Conservation (phyloP, 192 early-diverging fungal genomes). For the Helicostylum pulchrum region DNA sequence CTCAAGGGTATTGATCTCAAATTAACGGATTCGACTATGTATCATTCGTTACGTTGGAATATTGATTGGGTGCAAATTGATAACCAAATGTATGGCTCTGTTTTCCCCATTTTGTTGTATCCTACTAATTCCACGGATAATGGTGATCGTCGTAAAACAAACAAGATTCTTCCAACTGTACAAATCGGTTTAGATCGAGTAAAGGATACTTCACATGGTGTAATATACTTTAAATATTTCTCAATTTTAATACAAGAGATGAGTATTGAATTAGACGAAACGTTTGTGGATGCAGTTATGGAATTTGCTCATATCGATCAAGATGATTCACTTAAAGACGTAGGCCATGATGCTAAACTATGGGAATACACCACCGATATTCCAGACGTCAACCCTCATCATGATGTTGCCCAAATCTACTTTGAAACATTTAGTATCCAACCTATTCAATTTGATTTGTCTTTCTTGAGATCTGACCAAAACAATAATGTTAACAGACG, state of each 20-base stretch:
- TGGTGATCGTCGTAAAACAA: constrained; percentile 43
- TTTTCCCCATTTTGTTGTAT: constrained; percentile 92
- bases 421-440: constrained; percentile 94
- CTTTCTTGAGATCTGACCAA: constrained; percentile 82
- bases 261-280: constrained; percentile 92
- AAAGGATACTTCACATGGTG: constrained; percentile 93
- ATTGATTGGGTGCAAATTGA: constrained; percentile 96
- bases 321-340: constrained; percentile 50
- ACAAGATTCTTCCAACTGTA: constrained; percentile 52
- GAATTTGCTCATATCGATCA: constrained; percentile 85
- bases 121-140: constrained; percentile 84
- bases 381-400: constrained; percentile 65
- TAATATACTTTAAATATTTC: constrained; percentile 94
- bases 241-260: constrained; percentile 90
- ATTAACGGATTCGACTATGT: constrained; percentile 77
- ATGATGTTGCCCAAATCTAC: constrained; percentile 76
- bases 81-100: constrained; percentile 86
- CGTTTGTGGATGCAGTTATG: constrained; percentile 80
- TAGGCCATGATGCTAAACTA: constrained; percentile 23
- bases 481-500: constrained; percentile 56
- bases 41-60: constrained; percentile 72
- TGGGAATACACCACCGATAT: constrained; percentile 58
- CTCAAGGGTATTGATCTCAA: constrained; percentile 73
- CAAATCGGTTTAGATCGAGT: constrained; percentile 76
- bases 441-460: constrained; percentile 94